Base-by-base conservation (phyloP, 83 land plant genomes). In the Picea abies region DNA sequence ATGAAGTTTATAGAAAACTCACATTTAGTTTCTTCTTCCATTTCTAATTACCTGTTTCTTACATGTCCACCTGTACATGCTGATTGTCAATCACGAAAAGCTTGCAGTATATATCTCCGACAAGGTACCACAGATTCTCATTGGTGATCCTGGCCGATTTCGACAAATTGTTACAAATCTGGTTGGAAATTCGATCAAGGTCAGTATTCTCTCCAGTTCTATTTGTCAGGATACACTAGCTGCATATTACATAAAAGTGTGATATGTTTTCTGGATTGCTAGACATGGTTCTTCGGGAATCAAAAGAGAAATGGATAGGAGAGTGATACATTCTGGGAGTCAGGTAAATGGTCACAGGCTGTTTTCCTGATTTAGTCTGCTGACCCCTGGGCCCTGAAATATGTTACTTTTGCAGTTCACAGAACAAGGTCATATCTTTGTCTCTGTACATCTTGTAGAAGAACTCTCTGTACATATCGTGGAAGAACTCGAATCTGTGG, bases 131-230 rank as follows among this genome's bases (percentile, higher is more conserved):
- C 87, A 90, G 37, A 82, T 84, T 65, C 85, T 97, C 56, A 82
- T 94, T 79, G 99, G 99, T 68, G 99, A 97, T 85, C 95, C 95
- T 77, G 99, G 92, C 39, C 85, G 99, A 76, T 87, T 97, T 68
- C 89, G 94, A 10, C 99, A 97, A 79, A 92, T 97, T 58, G 91
- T 97, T 49, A 97, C 93, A 78, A 97, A 97, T 87, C 91, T 97
- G 15, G 89, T 97, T 63, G 96, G 96, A 37, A 97, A 97, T 76
- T 95, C 98, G 16, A 88, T 97, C 76, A 97, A 97, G 83, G 99
- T 95, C 78, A 83, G 91, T 58, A 56, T 65, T 67, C 58, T 52
- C 58, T 52, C 58, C 58, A 52, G 58, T 52, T 52, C 58, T 52
- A 11, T 52, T 52, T 52, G 58, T 52, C 14, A 10, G 12, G 10